These are phyloP conservation scores for Alternaria tenuissima DNA, from an alignment of 2,329 filamentous ascomycete species.

Conservation along the genomic window DNA sequence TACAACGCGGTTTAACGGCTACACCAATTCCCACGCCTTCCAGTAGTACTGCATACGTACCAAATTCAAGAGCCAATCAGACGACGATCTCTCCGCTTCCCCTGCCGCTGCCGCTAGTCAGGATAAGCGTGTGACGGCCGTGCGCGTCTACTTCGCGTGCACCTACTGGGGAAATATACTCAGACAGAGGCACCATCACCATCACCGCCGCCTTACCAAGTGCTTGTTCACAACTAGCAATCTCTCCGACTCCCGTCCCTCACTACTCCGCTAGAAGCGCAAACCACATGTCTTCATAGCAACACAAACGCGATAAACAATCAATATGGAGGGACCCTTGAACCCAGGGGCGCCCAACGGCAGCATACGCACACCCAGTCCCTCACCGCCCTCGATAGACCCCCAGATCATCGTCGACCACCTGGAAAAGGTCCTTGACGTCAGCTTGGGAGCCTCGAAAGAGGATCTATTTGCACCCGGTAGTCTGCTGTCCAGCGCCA, in stretches of 20 bases:
- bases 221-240: conserved; percentile 16
- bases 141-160: conserved; percentile 27
- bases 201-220: conserved; percentile 29
- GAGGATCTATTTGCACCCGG: conserved; percentile 81
- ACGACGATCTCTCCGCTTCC: conserved; percentile 26
- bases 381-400: conserved; percentile 54
- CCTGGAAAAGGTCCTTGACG: conserved; percentile 57
- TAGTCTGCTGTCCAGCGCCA: conserved; percentile 79
- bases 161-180: conserved; percentile 21
- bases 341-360: conserved; percentile 52
- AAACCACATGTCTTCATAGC: conserved; percentile 45
- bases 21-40: not conserved
- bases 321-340: conserved; percentile 54
- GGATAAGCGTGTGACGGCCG: conserved; percentile 21
- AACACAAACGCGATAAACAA: conserved; percentile 33
- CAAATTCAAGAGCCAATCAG: conserved; percentile 28
- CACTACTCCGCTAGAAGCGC: conserved; percentile 24
- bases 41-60: conserved; percentile 9
- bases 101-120: conserved; percentile 31
- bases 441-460: conserved; percentile 62
- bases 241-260: conserved; percentile 11
- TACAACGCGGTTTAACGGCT: not conserved
- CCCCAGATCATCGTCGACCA: conserved; percentile 59
- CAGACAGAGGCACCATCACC: conserved; percentile 36
- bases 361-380: conserved; percentile 47